Evolutionary conservation across 1,284 basidiomycete species (phyloP).

Genomic region (Cutaneotrichosporon cavernicola): DNA sequence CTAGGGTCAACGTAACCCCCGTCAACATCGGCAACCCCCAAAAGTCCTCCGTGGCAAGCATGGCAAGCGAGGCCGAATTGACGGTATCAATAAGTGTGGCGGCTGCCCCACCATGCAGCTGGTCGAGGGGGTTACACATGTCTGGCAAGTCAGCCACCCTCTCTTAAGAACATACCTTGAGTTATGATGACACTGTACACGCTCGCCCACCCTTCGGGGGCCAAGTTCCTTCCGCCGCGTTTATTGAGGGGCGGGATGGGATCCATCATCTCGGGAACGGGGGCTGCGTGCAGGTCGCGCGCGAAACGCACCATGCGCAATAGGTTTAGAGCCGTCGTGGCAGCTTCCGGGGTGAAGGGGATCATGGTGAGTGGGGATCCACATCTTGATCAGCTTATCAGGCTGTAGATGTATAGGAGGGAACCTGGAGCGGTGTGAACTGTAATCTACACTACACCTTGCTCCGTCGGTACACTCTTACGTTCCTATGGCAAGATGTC

Average conservation of each 20-base stretch:
- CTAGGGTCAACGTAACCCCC: constrained; percentile 37
- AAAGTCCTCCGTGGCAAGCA: constrained; percentile 35
- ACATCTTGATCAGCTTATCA: no score
- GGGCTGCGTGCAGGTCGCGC: not conserved
- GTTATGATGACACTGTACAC: constrained; percentile 14
- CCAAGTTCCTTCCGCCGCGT: constrained; percentile 10
- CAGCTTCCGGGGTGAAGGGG: not conserved
- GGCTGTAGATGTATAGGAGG: no score
- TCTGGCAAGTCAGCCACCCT: constrained; percentile 20
- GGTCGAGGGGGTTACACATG: constrained; percentile 36
- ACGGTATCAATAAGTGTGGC: constrained; percentile 38
- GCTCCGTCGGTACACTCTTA: no score
- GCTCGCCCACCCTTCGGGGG: constrained; percentile 10
- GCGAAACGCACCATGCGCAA: not conserved
- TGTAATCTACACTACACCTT: no score
- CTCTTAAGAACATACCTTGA: not conserved
- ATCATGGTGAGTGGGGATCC: not conserved
- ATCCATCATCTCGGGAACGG: constrained; percentile 17
- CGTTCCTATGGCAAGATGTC: no score
- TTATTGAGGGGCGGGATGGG: constrained; percentile 17
- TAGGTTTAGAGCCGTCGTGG: not conserved
- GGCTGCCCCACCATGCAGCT: constrained; percentile 43
- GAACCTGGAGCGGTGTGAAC: no score
- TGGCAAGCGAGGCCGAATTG: constrained; percentile 6
- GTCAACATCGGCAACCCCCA: constrained; percentile 42